Percentiles rank a stretch among this genome's conserved stretches.
These are phyloP conservation scores for Melocanna baccifera DNA, from an alignment of 176 grass and related monocot genomes.

Conservation along the genomic window DNA sequence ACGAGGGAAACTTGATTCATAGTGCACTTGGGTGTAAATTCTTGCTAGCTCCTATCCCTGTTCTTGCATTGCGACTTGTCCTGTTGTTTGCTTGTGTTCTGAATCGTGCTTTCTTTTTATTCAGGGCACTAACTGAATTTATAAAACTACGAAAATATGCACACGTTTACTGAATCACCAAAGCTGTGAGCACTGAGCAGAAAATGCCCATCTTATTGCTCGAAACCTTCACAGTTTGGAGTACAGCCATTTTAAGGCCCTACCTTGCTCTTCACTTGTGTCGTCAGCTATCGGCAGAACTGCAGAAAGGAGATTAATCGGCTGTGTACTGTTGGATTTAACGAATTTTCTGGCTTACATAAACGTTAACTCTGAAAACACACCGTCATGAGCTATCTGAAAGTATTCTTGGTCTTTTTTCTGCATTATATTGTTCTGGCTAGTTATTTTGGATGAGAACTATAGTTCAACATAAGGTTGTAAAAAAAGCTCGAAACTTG, in stretches of 20 bases:
- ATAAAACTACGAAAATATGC: not conserved
- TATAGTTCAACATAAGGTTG: no score
- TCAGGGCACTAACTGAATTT: not conserved
- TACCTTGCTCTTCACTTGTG: not conserved
- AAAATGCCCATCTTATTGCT: not conserved
- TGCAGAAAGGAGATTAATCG: not conserved
- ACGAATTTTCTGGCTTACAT: not conserved
- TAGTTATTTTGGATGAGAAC: no score
- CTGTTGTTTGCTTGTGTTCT: not conserved
- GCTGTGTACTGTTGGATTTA: not conserved
- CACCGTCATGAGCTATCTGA: not conserved
- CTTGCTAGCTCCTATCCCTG: not conserved
- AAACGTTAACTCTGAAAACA: not conserved
- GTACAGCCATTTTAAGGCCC: not conserved
- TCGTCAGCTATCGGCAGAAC: not conserved
- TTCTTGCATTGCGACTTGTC: not conserved
- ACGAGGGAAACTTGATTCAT: conserved; percentile 26
- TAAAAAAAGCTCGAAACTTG: no score
- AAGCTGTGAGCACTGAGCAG: not conserved
- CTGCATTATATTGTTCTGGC: no score
- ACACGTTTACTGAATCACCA: not conserved
- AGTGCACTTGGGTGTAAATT: conserved; percentile 56
- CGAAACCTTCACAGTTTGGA: not conserved
- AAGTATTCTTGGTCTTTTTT: no score
- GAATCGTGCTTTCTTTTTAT: not conserved